Base-by-base conservation (phyloP, 2,329 filamentous ascomycete species). In the Fusarium chuoi region DNA sequence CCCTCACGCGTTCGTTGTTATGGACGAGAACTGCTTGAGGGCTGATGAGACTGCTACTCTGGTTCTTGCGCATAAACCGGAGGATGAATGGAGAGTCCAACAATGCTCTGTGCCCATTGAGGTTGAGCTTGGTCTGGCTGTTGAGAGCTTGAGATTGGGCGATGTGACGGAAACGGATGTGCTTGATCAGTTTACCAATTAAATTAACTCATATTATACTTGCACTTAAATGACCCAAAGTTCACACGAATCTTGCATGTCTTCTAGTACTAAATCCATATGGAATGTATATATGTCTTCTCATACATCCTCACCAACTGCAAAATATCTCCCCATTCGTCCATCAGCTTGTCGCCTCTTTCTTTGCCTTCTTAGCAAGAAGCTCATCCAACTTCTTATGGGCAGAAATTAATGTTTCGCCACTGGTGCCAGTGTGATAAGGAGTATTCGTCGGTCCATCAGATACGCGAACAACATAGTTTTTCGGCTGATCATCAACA, bases 341-440 rank as follows among this genome's bases (percentile, higher is more conserved):
- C 10, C 2, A 5, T 35, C 11, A 20, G 8, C 3, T 15, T 9
- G 12, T 14, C 17, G 6, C 18, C n/a, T 26, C 49, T 13, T 36
- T 36, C 33, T 26, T 52, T 0, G 17, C 33, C 5, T 38, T 52
- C 33, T 26, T 22, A 0, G 18, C 18, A 9, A 52, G 33, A 3
- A 38, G 33, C 6, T 58, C 41, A 46, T 59, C 41, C n/a, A 63
- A 4, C 5, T 15, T 59, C 12, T 46, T 24, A 4, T 63, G 60
- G 7, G 41, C 60, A 20, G 42, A 63, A 6, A 63, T 42, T 1
- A 63, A 10, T 1, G 60, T 63, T 17, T 63, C 60, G 0, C 35
- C 52, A 3, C 35, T 63, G 6, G 52, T 63, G 7, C 52, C 52
- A 6, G 60, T 63, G 20, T 63, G 60, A 20, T 63, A 63, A 4